phyloP scores from a whole-genome alignment of 2,329 filamentous ascomycete species.

The Teratosphaeria epicoccoides region DNA sequence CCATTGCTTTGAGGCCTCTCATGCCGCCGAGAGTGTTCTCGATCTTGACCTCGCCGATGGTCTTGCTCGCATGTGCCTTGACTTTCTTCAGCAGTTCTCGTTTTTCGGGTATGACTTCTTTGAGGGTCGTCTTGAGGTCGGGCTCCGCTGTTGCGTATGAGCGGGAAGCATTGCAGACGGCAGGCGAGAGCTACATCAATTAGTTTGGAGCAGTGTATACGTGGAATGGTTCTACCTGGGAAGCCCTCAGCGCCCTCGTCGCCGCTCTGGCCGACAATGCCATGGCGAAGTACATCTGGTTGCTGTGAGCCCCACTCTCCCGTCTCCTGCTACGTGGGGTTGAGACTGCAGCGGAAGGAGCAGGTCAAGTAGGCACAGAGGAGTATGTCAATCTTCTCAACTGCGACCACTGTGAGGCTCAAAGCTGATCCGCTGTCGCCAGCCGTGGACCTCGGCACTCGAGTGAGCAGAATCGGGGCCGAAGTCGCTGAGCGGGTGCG shows the following conservation, averaged over 20 bases:
- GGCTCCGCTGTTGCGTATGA: slow-evolving; percentile 68
- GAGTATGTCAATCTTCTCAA: not conserved
- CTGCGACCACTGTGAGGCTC: not conserved
- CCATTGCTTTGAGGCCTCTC: slow-evolving; percentile 90
- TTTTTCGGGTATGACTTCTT: slow-evolving; percentile 78
- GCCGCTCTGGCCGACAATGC: slow-evolving; percentile 53
- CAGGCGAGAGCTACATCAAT: slow-evolving; percentile 15
- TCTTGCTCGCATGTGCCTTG: slow-evolving; percentile 72
- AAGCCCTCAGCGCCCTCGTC: slow-evolving; percentile 51
- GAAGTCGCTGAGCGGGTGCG: not conserved
- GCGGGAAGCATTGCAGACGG: slow-evolving; percentile 28
- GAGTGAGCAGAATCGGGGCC: not conserved
- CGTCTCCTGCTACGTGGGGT: not conserved
- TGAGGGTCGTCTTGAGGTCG: slow-evolving; percentile 79
- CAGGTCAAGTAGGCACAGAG: not conserved
- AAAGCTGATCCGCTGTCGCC: not conserved
- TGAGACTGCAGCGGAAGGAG: not conserved
- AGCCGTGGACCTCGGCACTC: not conserved
- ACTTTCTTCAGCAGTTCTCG: slow-evolving; percentile 88
- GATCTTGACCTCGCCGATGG: slow-evolving; percentile 84
- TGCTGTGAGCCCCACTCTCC: slow-evolving; percentile 1
- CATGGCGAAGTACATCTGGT: slow-evolving; percentile 36
- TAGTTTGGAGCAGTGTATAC: not conserved
- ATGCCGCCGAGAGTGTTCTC: slow-evolving; percentile 93
- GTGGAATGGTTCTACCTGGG: slow-evolving; percentile 44